Evolutionary conservation across 371 early-diverging fungal genomes (phyloP).

Genomic region (Paraphysoderma sedebokerense): DNA sequence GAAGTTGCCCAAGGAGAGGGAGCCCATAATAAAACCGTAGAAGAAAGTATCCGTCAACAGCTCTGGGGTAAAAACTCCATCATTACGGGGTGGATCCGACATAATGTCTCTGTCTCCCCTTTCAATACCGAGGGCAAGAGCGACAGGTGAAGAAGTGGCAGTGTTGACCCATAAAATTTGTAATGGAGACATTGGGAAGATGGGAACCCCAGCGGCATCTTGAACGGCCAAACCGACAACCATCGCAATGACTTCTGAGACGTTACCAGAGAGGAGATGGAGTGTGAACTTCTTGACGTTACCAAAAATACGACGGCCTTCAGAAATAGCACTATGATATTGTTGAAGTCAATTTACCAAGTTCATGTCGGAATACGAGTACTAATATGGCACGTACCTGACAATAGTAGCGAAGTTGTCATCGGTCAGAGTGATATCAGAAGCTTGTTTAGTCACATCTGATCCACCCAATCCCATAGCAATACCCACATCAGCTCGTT

Average conservation of each 20-base stretch:
- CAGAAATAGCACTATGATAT: constrained; percentile 26
- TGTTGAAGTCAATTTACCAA: no score
- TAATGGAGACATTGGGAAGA: constrained; percentile 28
- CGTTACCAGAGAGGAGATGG: constrained; percentile 33
- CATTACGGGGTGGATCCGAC: constrained; percentile 30
- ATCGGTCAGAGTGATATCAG: constrained; percentile 36
- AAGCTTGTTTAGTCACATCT: constrained; percentile 40
- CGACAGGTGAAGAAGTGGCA: constrained; percentile 17
- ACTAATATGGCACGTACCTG: no score
- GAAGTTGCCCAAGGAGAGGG: constrained; percentile 47
- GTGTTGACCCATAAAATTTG: constrained; percentile 35
- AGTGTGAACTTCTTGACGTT: constrained; percentile 36
- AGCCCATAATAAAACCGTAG: constrained; percentile 52
- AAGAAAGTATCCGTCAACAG: constrained; percentile 38
- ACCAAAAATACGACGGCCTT: constrained; percentile 37
- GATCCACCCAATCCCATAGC: constrained; percentile 39
- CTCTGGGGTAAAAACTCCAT: constrained; percentile 20
- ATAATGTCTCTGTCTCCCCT: constrained; percentile 25
- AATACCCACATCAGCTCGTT: constrained; percentile 46
- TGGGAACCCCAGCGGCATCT: constrained; percentile 3
- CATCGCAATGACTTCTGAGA: constrained; percentile 25
- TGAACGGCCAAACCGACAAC: constrained; percentile 11
- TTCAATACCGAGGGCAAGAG: constrained; percentile 14
- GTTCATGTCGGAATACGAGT: no score
- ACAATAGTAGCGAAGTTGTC: constrained; percentile 34